Evolutionary conservation across 192 early-diverging fungal genomes (phyloP).

Genomic region (Chytriomyces sp.): DNA sequence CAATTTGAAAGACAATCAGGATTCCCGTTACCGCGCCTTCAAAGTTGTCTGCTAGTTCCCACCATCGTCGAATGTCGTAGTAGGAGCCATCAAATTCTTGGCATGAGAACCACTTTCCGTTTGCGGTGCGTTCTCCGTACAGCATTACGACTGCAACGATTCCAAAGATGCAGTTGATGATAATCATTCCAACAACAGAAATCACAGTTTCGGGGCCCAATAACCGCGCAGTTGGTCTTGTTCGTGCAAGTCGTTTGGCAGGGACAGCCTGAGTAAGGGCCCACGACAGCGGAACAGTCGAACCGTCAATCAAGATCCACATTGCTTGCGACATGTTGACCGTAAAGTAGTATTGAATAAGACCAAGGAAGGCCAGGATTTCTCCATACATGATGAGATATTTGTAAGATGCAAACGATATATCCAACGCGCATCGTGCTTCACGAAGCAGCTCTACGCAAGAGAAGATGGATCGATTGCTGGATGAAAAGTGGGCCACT

Average conservation of each 20-base stretch:
- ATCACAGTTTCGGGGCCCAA: slow-evolving; percentile 73
- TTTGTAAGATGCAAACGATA: slow-evolving; percentile 78
- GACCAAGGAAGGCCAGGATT: slow-evolving; percentile 68
- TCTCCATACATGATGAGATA: slow-evolving; percentile 73
- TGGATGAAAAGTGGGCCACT: slow-evolving; percentile 81
- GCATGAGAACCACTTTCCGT: slow-evolving; percentile 76
- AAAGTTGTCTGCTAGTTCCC: slow-evolving; percentile 81
- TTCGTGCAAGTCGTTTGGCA: slow-evolving; percentile 57
- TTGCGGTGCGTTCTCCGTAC: slow-evolving; percentile 48
- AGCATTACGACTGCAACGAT: slow-evolving; percentile 62
- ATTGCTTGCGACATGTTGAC: slow-evolving; percentile 71
- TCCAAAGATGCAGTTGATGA: slow-evolving; percentile 74
- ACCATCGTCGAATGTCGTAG: slow-evolving; percentile 73
- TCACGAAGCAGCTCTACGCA: slow-evolving; percentile 77
- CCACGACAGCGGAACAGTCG: slow-evolving; percentile 67
- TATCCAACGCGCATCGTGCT: slow-evolving; percentile 76
- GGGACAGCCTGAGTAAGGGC: slow-evolving; percentile 71
- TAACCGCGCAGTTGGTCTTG: slow-evolving; percentile 76
- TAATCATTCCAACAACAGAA: slow-evolving; percentile 70
- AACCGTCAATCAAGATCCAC: slow-evolving; percentile 79
- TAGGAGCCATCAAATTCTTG: slow-evolving; percentile 75
- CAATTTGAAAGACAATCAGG: slow-evolving; percentile 72
- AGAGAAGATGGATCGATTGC: slow-evolving; percentile 62
- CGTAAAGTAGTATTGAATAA: slow-evolving; percentile 75
- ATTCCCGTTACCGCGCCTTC: slow-evolving; percentile 70